Conservation (phyloP, 1,284 basidiomycete genomes). For the Sphagnurus paluster region DNA sequence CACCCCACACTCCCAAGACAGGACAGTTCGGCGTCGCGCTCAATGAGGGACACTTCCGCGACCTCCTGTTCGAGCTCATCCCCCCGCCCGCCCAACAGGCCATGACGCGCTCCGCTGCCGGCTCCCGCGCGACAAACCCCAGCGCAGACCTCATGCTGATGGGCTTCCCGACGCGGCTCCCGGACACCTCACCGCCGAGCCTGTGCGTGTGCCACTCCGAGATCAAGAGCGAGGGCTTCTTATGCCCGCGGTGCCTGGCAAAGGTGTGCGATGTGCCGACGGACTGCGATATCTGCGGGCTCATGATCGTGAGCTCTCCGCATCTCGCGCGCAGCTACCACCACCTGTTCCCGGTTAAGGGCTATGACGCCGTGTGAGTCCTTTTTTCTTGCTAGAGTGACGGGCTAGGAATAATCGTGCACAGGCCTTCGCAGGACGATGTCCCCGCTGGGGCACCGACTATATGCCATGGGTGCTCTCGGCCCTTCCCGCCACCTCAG, state of each 20-base stretch:
- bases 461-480: slow-evolving; percentile 18
- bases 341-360: slow-evolving; percentile 88
- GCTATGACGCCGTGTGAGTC: slow-evolving; percentile 79
- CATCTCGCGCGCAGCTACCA: slow-evolving; percentile 96
- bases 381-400: background rate
- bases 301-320: slow-evolving; percentile 97
- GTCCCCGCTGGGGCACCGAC: slow-evolving; percentile 7
- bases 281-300: slow-evolving; percentile 94
- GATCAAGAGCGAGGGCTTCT: slow-evolving; percentile 87
- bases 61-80: slow-evolving; percentile 93
- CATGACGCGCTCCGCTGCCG: slow-evolving; percentile 46
- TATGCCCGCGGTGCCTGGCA: slow-evolving; percentile 90
- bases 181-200: slow-evolving; percentile 77
- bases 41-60: slow-evolving; percentile 96
- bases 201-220: slow-evolving; percentile 94
- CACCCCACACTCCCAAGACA: slow-evolving; percentile 35
- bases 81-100: slow-evolving; percentile 88
- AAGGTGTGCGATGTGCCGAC: slow-evolving; percentile 98
- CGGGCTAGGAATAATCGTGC: background rate
- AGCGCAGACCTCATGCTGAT: slow-evolving; percentile 96
- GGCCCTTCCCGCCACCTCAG: slow-evolving; percentile 16
- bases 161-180: slow-evolving; percentile 95
- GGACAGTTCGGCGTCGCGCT: slow-evolving; percentile 93
- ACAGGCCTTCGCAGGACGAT: slow-evolving; percentile 9
- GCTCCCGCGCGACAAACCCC: slow-evolving; percentile 47